phyloP scores from a whole-genome alignment of 2,329 filamentous ascomycete genomes.

The Acarospora socialis region DNA sequence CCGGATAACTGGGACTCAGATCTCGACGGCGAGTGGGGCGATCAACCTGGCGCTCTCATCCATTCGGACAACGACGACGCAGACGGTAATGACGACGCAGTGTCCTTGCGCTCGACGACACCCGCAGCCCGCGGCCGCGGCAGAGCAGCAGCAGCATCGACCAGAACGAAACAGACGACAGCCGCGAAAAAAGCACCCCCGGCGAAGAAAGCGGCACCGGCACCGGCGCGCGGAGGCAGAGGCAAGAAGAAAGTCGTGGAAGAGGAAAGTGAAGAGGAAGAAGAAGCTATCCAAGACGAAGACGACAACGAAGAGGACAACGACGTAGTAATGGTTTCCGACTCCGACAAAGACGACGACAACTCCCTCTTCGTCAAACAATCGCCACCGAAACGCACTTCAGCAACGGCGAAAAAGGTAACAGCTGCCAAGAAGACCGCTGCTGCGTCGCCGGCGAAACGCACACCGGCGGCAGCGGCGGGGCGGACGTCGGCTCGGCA shows the following conservation, averaged over 20 bases:
- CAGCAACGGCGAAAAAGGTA: constrained; percentile 17
- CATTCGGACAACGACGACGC: constrained; percentile 29
- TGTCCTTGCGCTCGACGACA: constrained; percentile 23
- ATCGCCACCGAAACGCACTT: constrained; percentile 16
- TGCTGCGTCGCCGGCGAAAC: constrained; percentile 3
- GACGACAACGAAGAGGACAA: constrained; percentile 8
- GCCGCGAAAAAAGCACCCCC: constrained; percentile 17
- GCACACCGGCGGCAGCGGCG: constrained; percentile 13
- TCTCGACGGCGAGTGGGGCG: constrained; percentile 71
- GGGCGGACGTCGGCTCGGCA: constrained; percentile 17
- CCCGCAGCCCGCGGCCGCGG: constrained; percentile 22
- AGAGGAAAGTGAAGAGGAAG: constrained; percentile 11
- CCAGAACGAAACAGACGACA: constrained; percentile 21
- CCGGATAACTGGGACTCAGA: constrained; percentile 83
- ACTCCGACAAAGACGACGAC: constrained; percentile 17
- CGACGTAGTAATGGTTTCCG: constrained; percentile 10
- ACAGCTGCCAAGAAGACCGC: constrained; percentile 4
- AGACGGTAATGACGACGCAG: constrained; percentile 33
- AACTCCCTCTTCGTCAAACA: constrained; percentile 30
- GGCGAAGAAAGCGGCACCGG: constrained; percentile 9
- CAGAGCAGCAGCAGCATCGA: constrained; percentile 16
- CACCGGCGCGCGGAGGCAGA: constrained; percentile 10
- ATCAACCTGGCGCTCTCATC: constrained; percentile 54
- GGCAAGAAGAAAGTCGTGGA: constrained; percentile 14
- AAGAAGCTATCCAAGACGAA: no score